Base-by-base conservation (phyloP, 164 flowering plant genomes). In the Chimonanthus praecox region DNA sequence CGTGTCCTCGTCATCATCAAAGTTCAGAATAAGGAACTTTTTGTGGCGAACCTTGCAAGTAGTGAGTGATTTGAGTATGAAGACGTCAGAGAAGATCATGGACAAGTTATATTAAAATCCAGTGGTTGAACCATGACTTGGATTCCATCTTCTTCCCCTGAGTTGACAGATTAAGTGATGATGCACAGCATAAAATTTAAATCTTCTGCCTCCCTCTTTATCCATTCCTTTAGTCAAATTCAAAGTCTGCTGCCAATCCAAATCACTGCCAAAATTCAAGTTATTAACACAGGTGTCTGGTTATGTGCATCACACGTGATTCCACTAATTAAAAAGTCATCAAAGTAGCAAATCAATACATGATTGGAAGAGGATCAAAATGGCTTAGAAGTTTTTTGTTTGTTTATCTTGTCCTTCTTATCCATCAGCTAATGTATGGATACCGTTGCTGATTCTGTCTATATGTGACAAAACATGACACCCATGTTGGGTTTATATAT, bases 91-190 rank as follows among this genome's bases (percentile, higher is more conserved):
- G 15, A 69, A 51, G 60, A 54, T 64, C 58, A 49, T 73, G 74
- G 76, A 81, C 79, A 81, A 76, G 76, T 76, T 47, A 72, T 54
- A 46, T 74, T 51, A 33, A 74, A 74, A 74, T 66, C 78, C 76
- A 72, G 76, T 76, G 80, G 85, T 82, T 88, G 92, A 81, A 82
- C 70, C 78, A 80, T 90, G 94, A 90, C 89, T 68, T 80, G 90
- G 92, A 88, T 78, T 81, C 84, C 90, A 86, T 86, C 76, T 75
- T 81, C 71, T 72, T 58, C 16, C 61, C 5, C 33, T 33, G 33
- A 33, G 33, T 11, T 54, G 60, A 11, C 60, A 54, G 60, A 7
- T 54, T 9, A 54, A 11, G 11, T 6, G 16, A 54, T 54, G 60
- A n/a, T 54, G 11, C 10, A n/a, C 2, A 33, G 33, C 33, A 33